Conservation (phyloP, 768 basidiomycete species). For the Agrocybe chaxingu region DNA sequence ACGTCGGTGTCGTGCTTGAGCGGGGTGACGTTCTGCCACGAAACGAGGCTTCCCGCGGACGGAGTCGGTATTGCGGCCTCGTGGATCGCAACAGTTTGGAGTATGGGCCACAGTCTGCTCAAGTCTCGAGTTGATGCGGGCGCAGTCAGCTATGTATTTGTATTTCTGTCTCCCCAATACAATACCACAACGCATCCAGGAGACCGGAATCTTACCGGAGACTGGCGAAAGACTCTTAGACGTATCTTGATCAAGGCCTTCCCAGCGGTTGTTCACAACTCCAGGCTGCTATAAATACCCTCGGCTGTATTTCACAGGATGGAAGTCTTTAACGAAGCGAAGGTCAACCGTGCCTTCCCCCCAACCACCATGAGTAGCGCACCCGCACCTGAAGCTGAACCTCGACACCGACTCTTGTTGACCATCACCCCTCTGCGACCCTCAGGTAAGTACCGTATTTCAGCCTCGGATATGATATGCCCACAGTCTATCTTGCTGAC, state of each 20-base stretch:
- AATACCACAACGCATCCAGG: conserved; percentile 2
- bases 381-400: conserved; percentile 3
- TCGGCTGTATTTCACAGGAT: conserved; percentile 8
- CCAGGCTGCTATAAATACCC: conserved; percentile 6
- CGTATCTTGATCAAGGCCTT: background rate
- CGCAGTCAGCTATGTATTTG: conserved; percentile 17
- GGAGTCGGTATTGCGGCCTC: conserved; percentile 82
- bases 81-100: conserved; percentile 54
- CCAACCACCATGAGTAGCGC: conserved; percentile 20
- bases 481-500: no score
- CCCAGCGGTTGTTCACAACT: background rate
- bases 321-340: background rate
- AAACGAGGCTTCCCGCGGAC: conserved; percentile 66
- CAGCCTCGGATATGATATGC: no score
- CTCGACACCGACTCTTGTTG: conserved; percentile 6
- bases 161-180: conserved; percentile 5
- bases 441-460: conserved; percentile 17
- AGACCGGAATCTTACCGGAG: background rate
- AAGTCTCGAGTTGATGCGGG: background rate
- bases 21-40: conserved; percentile 86
- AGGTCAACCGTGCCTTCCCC: conserved; percentile 8
- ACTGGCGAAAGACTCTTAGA: no score
- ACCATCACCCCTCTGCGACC: conserved; percentile 24
- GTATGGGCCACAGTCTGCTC: conserved; percentile 6
- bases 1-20: conserved; percentile 79